These are phyloP conservation scores for Skeletonema potamos DNA, from an alignment of 108 stramenopile species.

Conservation along the genomic window DNA sequence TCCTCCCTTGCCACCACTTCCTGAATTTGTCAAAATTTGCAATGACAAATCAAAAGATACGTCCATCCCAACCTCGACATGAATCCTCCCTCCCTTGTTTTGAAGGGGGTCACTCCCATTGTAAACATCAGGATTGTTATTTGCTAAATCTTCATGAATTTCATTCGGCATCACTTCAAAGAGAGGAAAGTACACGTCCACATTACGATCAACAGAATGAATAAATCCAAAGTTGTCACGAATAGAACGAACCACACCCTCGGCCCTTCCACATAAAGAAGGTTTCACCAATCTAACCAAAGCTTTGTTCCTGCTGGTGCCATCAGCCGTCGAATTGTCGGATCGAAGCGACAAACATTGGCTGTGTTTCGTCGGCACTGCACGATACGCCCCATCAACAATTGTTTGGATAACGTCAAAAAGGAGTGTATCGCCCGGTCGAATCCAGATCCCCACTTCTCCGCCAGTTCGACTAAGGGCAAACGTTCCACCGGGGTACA, in stretches of 20 bases:
- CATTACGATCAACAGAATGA: conserved; percentile 67
- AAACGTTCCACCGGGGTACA: conserved; percentile 69
- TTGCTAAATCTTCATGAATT: conserved; percentile 57
- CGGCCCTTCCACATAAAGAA: conserved; percentile 58
- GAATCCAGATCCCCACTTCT: conserved; percentile 60
- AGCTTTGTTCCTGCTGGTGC: conserved; percentile 8
- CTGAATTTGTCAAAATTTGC: conserved; percentile 39
- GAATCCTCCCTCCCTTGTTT: conserved; percentile 15
- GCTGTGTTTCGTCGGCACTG: conserved; percentile 55
- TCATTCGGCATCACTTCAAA: conserved; percentile 70
- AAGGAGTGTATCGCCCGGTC: conserved; percentile 62
- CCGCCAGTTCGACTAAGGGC: conserved; percentile 40
- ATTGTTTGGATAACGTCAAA: conserved; percentile 72
- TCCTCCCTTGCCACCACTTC: conserved; percentile 25
- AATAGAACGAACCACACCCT: conserved; percentile 67
- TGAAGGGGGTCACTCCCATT: not conserved
- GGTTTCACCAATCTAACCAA: conserved; percentile 48
- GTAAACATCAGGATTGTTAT: conserved; percentile 8
- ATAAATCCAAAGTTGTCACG: conserved; percentile 79
- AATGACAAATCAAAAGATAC: conserved; percentile 78
- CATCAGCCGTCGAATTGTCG: conserved; percentile 7
- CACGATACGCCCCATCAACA: conserved; percentile 61
- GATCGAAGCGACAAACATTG: conserved; percentile 14
- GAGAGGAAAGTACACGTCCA: conserved; percentile 74
- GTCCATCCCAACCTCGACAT: conserved; percentile 53